phyloP scores from a whole-genome alignment of 2,329 filamentous ascomycete species.

The Beauveria bassiana region DNA sequence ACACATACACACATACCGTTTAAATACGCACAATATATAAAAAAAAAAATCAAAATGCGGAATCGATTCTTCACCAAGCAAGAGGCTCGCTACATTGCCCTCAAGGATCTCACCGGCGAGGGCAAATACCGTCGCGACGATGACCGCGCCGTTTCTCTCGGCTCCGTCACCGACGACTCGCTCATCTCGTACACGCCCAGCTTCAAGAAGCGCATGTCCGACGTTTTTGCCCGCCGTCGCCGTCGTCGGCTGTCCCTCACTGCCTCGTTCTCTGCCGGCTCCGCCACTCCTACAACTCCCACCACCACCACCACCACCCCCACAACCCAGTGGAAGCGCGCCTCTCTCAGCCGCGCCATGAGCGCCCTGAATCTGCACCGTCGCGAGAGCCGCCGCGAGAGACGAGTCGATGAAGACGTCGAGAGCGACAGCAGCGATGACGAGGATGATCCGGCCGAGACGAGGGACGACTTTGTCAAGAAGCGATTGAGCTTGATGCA shows the following conservation, averaged over 20 bases:
- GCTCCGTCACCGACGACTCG: not conserved
- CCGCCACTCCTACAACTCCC: no score
- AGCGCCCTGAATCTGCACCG: not conserved
- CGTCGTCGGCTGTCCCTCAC: not conserved
- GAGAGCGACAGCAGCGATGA: not conserved
- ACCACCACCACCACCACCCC: no score
- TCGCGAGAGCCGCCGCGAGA: not conserved
- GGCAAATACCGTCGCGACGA: not conserved
- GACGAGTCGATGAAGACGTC: not conserved
- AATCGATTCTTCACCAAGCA: not conserved
- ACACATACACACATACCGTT: not conserved
- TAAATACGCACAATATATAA: not conserved
- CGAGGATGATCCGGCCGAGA: not conserved
- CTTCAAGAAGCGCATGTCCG: conserved; percentile 7
- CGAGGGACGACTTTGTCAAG: not conserved
- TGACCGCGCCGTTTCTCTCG: not conserved
- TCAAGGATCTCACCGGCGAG: conserved; percentile 3
- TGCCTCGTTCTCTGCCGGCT: not conserved
- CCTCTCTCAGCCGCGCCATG: not conserved
- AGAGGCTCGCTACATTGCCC: conserved; percentile 5
- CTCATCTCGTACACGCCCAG: not conserved
- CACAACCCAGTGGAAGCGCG: not conserved
- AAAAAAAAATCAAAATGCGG: not conserved
- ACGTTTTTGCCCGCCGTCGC: not conserved
- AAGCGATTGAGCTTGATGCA: not conserved